Base-by-base conservation (phyloP, 805 yeast species). In the Torulaspora delbrueckii region DNA sequence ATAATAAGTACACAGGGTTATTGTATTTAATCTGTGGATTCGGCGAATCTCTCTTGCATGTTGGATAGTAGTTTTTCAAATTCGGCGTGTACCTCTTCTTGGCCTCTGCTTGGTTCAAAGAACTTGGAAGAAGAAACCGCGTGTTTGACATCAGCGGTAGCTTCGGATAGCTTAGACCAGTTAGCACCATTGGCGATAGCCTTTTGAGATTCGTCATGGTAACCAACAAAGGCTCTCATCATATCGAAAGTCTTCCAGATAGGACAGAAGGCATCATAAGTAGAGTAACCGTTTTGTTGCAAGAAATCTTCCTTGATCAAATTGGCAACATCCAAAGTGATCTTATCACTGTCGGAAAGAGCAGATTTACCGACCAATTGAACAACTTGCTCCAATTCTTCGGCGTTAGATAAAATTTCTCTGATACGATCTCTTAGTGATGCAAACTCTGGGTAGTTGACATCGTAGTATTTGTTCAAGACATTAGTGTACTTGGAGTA, bases 291-390 rank as follows among this genome's bases (percentile, higher is more conserved):
- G 72, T 93, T 93, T 76, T 93, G 99, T 74, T 93, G 99, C 68
- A 93, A 77, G 82, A 93, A 93, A 72, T 93, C 99, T 70, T 93
- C 99, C 71, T 93, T 93, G 70, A 93, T 83, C 67, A 93, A 78
- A 24, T 77, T 75, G 22, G 98, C 81, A 46, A 91, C 96, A 66
- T 93, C 99, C 65, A 93, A 77, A 22, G 96, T 86, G 69, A 93
- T 93, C 76, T 93, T 93, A 72, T 93, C 99, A 32, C 95, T 77
- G 67, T 93, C 99, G 8, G 96, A 87, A 59, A 93, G 76, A 4
- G 99, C 98, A 51, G 96, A 86, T 73, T 93, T 93, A 76, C 99
- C 99, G 52, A 93, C 99, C 66, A 93, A 81, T 75, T 93, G 99
- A 52, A 93, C 99, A 59, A 93, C 99, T 75, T 93, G 98, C 73